phyloP scores from a whole-genome alignment of 108 stramenopile species.

The Cyclotella sp. region DNA sequence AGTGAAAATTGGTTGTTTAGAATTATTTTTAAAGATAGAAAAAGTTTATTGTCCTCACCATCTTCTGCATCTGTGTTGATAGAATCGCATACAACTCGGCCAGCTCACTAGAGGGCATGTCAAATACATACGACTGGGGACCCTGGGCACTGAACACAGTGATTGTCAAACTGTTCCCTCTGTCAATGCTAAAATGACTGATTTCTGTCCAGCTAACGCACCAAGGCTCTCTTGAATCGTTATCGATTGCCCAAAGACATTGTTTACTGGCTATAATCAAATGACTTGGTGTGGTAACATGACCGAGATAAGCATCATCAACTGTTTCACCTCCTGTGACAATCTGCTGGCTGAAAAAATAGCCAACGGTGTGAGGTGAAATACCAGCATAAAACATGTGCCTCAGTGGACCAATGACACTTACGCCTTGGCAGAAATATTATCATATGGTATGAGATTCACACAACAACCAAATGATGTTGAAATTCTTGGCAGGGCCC shows the following conservation, averaged over 20 bases:
- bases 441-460: slow-evolving; percentile 68
- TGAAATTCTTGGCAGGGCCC: slow-evolving; percentile 69
- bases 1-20: background rate
- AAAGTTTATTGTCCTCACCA: slow-evolving; percentile 36
- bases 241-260: slow-evolving; percentile 73
- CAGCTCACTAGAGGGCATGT: slow-evolving; percentile 51
- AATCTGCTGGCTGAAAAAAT: slow-evolving; percentile 57
- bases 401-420: background rate
- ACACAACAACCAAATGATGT: slow-evolving; percentile 55
- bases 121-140: slow-evolving; percentile 64
- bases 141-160: slow-evolving; percentile 71
- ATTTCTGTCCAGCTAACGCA: slow-evolving; percentile 81
- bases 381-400: background rate
- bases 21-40: background rate
- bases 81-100: slow-evolving; percentile 56
- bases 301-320: slow-evolving; percentile 78
- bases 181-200: slow-evolving; percentile 61
- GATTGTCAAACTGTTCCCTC: slow-evolving; percentile 56
- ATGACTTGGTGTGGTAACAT: slow-evolving; percentile 69
- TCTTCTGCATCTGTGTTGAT: slow-evolving; percentile 65
- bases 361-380: background rate
- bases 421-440: slow-evolving; percentile 70
- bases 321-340: slow-evolving; percentile 78
- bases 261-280: slow-evolving; percentile 78
- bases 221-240: slow-evolving; percentile 65